These are phyloP conservation scores for Cyberlindnera subsufficiens DNA, from an alignment of 805 yeast species.

Conservation along the genomic window DNA sequence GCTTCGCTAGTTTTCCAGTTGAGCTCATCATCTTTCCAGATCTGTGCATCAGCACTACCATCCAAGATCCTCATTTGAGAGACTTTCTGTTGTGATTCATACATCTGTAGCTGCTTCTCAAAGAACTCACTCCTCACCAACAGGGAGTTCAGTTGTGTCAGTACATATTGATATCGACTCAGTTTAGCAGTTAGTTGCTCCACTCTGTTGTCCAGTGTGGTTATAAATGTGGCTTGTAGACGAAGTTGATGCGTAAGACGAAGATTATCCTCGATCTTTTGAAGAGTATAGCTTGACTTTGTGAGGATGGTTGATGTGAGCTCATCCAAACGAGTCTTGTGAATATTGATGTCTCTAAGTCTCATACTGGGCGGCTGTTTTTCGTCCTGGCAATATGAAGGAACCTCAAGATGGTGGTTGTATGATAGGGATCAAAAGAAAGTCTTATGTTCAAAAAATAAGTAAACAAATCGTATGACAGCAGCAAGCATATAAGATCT, in stretches of 20 bases:
- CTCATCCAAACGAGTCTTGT: conserved; percentile 13
- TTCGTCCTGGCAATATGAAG: conserved; percentile 1
- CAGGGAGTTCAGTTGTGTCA: conserved; percentile 23
- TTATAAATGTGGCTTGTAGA: conserved; percentile 12
- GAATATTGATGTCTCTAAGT: conserved; percentile 7
- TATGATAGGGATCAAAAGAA: background rate
- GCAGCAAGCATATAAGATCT: no score
- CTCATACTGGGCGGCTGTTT: conserved; percentile 1
- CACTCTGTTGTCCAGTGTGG: conserved; percentile 18
- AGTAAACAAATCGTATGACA: conserved; percentile 2
- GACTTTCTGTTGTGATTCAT: conserved; percentile 20
- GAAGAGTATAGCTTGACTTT: conserved; percentile 14
- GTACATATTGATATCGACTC: conserved; percentile 24
- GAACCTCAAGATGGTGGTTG: background rate
- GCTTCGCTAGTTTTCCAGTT: conserved; percentile 42
- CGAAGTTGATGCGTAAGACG: conserved; percentile 17
- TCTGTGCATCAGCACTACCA: conserved; percentile 9
- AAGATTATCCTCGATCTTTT: conserved; percentile 20
- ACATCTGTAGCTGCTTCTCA: conserved; percentile 23
- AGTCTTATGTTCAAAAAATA: background rate
- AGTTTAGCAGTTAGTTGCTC: conserved; percentile 16
- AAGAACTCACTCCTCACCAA: conserved; percentile 25
- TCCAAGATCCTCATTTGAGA: conserved; percentile 10
- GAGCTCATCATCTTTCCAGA: conserved; percentile 28
- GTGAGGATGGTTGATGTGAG: conserved; percentile 17